Conservation (phyloP, 495 filamentous ascomycete species). For the Xylaria intraflava region DNA sequence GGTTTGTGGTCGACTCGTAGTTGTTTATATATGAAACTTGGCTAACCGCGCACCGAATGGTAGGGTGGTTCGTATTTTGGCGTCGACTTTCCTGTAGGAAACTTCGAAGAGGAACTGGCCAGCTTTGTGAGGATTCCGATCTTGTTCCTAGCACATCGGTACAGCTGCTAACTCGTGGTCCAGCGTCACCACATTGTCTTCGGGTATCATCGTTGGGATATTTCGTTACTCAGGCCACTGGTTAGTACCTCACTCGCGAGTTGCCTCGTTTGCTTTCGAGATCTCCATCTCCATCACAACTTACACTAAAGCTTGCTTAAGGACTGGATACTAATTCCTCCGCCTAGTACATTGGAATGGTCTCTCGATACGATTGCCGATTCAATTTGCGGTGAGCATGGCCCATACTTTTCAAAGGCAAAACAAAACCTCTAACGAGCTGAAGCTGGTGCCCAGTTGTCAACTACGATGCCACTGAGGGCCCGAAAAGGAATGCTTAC, state of each 20-base stretch:
- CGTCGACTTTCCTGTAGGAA: neutral
- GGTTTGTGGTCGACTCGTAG: too few species aligned
- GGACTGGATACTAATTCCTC: too few species aligned
- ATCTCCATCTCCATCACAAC: too few species aligned
- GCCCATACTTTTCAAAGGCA: too few species aligned
- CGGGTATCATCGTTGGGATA: neutral
- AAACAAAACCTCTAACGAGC: too few species aligned
- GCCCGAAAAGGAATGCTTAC: neutral
- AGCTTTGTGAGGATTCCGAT: too few species aligned
- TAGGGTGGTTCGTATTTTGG: neutral
- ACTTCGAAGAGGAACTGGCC: too few species aligned
- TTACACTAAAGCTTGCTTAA: too few species aligned
- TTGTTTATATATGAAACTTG: too few species aligned
- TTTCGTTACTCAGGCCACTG: neutral
- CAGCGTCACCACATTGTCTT: neutral
- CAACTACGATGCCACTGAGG: neutral
- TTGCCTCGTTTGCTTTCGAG: too few species aligned
- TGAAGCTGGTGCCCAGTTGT: neutral
- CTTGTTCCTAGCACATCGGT: too few species aligned
- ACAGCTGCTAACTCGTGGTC: neutral
- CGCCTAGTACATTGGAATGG: constrained; percentile 1
- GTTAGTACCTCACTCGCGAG: neutral
- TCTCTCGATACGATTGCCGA: neutral
- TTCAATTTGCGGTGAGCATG: neutral
- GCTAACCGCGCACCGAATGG: neutral